phyloP scores from a whole-genome alignment of 306 rosid genomes.

The Trifolium repens region DNA sequence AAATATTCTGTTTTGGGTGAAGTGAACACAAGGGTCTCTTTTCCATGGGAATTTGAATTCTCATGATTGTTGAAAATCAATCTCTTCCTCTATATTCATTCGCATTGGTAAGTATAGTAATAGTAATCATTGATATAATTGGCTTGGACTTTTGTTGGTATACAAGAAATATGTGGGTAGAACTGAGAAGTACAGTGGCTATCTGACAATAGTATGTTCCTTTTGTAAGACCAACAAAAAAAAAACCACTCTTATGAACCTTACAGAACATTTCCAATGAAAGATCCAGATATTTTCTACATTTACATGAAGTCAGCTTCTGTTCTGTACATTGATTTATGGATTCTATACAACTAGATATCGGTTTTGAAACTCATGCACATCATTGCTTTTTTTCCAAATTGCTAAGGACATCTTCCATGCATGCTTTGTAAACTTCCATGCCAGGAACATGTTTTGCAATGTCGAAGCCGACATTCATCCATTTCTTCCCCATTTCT shows the following conservation, averaged over 20 bases:
- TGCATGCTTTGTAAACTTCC: constrained; percentile 81
- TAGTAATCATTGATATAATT: not conserved
- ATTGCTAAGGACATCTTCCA: constrained; percentile 69
- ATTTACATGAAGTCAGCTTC: constrained; percentile 25
- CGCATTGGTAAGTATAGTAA: not conserved
- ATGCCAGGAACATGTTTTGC: constrained; percentile 80
- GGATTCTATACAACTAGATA: constrained; percentile 20
- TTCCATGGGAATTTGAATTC: not conserved
- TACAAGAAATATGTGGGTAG: not conserved
- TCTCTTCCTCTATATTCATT: not conserved
- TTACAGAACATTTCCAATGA: constrained; percentile 28
- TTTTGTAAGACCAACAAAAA: not conserved
- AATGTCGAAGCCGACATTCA: constrained; percentile 75
- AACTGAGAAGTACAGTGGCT: not conserved
- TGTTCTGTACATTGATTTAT: constrained; percentile 33
- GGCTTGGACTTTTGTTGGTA: not conserved
- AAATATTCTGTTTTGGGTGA: not conserved
- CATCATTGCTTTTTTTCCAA: constrained; percentile 52
- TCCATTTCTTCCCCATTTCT: constrained; percentile 85
- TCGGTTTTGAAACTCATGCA: constrained; percentile 36
- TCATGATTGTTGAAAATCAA: not conserved
- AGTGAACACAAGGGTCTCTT: not conserved
- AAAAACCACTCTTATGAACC: not conserved
- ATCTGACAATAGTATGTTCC: not conserved
- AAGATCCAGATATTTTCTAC: constrained; percentile 24